Evolutionary conservation across 1,139 yeast genomes (phyloP), one percentile per base, ranked within the genome.

Genomic region (Pneumocystis carinii): DNA sequence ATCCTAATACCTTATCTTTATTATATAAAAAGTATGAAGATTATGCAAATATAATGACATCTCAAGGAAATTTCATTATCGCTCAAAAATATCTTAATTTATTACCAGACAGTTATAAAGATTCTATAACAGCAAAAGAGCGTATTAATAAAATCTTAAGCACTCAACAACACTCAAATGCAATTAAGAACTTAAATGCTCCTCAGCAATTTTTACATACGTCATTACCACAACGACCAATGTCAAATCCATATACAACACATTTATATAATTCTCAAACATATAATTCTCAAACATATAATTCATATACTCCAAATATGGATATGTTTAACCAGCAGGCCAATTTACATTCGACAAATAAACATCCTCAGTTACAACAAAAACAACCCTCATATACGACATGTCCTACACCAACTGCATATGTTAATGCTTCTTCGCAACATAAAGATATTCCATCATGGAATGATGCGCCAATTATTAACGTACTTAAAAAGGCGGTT

Each of bases 391-490:
- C 64, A 29, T 56, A 24, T 38, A n/a, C 65, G 14, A 64, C 69
- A 12, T 36, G 63, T 27, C 61, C 64, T 24, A 64, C 69, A 41
- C 67, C 71, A 27, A 62, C 66, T 8, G 57, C 60, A 42, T 35
- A 37, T 10, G 38, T 41, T 29, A 42, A 66, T 19, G 38, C 56
- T 19, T 62, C 65, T 24, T 70, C 77, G 12, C 75, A 77, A 61
- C 81, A 78, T 69, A 81, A 79, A 70, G 86, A 85, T 60, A 84
- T 84, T 59, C 92, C 87, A 61, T 97, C 96, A 3, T 90, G 97
- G 97, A 90, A 90, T 71, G 97, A 90, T 73, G 77, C 90, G 68
- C 96, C 97, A 62, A 79, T 84, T n/a, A 82, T 32, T 17, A 17
- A 35, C 2, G 24, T 39, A 19, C 42, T 53, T 29, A 53, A 38